Evolutionary conservation across 2,329 filamentous ascomycete species (phyloP), one percentile per base, ranked within the genome.

Genomic region (Aspergillus latus): DNA sequence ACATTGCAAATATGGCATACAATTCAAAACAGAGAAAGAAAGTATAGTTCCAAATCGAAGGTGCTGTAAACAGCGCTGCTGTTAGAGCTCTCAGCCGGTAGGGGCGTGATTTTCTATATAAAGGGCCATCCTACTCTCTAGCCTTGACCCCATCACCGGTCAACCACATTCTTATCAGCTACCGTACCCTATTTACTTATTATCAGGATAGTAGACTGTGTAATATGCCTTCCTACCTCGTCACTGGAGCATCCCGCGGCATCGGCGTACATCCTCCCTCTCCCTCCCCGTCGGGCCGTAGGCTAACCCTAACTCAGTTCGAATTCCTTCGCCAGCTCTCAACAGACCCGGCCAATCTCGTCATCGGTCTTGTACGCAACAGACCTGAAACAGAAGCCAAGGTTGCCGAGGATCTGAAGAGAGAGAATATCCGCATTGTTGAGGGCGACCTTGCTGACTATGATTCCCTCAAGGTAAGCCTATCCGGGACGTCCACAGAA

Each of bases 271-370:
- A 58, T 37, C 34, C 10, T 36, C 13, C n/a, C 2, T 16, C 6
- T 15, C 36, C 13, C 34, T 10, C 13, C 7, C 15, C 6, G 5
- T 13, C 13, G 15, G 13, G 15, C 10, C 11, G n/a, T 5, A 28
- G 4, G n/a, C 47, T 28, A 11, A 34, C 26, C 9, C 9, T 6
- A n/a, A 21, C 6, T 3, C 47, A 83, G 81, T 82, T 75, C 50
- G 80, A 76, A 58, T 80, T 83, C 64, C 58, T 84, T 29, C 68
- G 66, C n/a, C 71, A 79, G 29, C 59, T 82, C 3, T 80, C 81
- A 1, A 62, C 64, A 16, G 67, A 81, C 58, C 64, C 74, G 2
- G 52, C 63, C n/a, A 81, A 81, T 60, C 67, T 66, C 0, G 74
- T 82, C 46, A 66, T 82, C 49, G 80, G 79, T 3, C 66, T 82